These are phyloP conservation scores for Aspergillus hortae DNA, from an alignment of 2,329 filamentous ascomycete species.

Conservation along the genomic window DNA sequence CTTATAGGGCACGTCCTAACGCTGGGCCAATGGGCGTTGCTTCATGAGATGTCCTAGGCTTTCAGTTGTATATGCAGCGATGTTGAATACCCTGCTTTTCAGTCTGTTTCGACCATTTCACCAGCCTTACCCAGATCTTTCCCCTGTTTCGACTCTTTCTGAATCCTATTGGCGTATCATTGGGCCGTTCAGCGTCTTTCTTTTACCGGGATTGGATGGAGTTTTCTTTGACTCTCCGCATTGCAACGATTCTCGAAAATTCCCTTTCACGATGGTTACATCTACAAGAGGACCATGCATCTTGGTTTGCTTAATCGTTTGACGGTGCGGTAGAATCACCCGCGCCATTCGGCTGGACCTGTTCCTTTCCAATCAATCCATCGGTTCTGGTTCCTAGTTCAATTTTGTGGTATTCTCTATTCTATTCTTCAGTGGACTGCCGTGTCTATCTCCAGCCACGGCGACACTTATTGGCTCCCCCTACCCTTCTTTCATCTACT, in stretches of 20 bases:
- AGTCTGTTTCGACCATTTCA: conserved; percentile 7
- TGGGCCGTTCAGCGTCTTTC: conserved; percentile 29
- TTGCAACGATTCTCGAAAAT: conserved; percentile 20
- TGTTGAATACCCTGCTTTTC: conserved; percentile 6
- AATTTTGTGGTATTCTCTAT: background rate
- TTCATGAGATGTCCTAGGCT: conserved; percentile 19
- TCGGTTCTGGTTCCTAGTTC: background rate
- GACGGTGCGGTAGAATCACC: background rate
- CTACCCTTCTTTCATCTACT: background rate
- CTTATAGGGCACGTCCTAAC: conserved; percentile 36
- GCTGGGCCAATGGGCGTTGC: conserved; percentile 40
- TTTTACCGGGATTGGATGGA: conserved; percentile 27
- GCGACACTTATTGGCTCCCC: background rate
- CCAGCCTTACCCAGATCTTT: conserved; percentile 3
- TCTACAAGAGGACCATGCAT: conserved; percentile 11
- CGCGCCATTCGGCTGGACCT: background rate
- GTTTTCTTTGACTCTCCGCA: conserved; percentile 19
- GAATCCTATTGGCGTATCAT: conserved; percentile 14
- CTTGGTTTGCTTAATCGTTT: background rate
- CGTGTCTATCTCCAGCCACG: background rate
- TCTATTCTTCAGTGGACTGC: background rate
- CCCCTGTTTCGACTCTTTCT: conserved; percentile 11
- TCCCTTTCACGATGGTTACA: conserved; percentile 16
- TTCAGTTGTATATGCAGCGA: conserved; percentile 11
- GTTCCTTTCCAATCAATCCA: background rate